These are phyloP conservation scores for Sonneratia caseolaris DNA, from an alignment of 345 rosid genomes.

Conservation along the genomic window DNA sequence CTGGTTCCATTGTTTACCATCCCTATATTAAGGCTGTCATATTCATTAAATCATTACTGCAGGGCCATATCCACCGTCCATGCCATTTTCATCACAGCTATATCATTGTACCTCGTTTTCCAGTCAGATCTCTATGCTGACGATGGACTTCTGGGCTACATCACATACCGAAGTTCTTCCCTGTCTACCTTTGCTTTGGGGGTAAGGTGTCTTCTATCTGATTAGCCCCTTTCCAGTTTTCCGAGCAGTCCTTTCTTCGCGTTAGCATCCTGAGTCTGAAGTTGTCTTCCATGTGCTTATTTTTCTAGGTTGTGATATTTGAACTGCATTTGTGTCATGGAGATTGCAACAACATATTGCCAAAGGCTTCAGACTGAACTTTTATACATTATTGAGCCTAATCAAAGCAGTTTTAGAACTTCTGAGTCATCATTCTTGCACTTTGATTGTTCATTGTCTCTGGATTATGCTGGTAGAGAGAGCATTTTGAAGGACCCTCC, in stretches of 20 bases:
- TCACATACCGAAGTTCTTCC: conserved; percentile 39
- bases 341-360: neutral
- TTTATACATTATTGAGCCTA: neutral
- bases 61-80: conserved; percentile 59
- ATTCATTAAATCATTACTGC: conserved; percentile 9
- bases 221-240: neutral
- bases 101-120: conserved; percentile 53
- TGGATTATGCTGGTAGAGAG: neutral
- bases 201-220: conserved; percentile 28
- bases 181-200: conserved; percentile 42
- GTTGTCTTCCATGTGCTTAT: neutral
- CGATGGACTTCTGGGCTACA: conserved; percentile 20
- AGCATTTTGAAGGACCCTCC: neutral
- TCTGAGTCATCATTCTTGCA: neutral
- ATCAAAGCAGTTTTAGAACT: neutral
- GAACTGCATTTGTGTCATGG: neutral
- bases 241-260: neutral
- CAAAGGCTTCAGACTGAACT: neutral
- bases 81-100: conserved; percentile 46
- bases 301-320: neutral
- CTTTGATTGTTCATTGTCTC: too few relatives aligned
- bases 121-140: conserved; percentile 50
- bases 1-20: neutral
- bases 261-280: neutral
- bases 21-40: neutral